Evolutionary conservation across 345 rosid genomes (phyloP), one percentile per base, ranked within the genome.

Genomic region (Pistacia integerrima): DNA sequence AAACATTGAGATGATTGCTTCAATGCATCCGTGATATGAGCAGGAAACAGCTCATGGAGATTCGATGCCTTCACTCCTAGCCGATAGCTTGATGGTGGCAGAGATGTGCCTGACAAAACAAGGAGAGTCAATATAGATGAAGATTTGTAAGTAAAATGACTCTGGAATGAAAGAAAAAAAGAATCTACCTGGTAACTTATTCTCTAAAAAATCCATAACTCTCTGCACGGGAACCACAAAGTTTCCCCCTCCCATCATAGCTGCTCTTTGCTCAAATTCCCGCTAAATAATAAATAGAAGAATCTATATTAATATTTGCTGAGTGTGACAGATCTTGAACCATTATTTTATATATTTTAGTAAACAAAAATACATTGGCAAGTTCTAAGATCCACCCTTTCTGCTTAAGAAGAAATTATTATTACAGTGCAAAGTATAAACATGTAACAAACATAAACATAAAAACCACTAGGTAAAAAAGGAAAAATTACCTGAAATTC

Each of bases 51-150:
- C 76, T 90, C 93, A 75, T 93, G 98, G 58, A 95, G 92, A 79
- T 82, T 90, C 73, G 97, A 91, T 71, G 92, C 91, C 82, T 85
- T 92, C 71, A 92, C 94, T 75, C 99, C 98, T 64, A 95, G 75
- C 61, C 97, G 93, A 79, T 95, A 95, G 82, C 99, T 95, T 67
- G 98, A 95, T 62, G 93, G 69, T 60, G 98, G 99, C 82, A 93
- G 74, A 54, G 91, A 82, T 79, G 90, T 76, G 51, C 78, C 98
- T 95, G 87, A 74, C 46, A 80, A 80, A 79, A 81, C 63, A 81
- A 75, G 46, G 22, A n/a, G 51, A 68, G 66, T 81, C 74, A 78
- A 80, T 59, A 65, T 20, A 18, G 61, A 52, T 18, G 56, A 75
- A 49, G 10, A 69, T 49, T 38, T 35, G 25, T 6, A 61, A 59